Evolutionary conservation across 768 basidiomycete genomes (phyloP).

Genomic region (Phylloporus rhodoxanthus): DNA sequence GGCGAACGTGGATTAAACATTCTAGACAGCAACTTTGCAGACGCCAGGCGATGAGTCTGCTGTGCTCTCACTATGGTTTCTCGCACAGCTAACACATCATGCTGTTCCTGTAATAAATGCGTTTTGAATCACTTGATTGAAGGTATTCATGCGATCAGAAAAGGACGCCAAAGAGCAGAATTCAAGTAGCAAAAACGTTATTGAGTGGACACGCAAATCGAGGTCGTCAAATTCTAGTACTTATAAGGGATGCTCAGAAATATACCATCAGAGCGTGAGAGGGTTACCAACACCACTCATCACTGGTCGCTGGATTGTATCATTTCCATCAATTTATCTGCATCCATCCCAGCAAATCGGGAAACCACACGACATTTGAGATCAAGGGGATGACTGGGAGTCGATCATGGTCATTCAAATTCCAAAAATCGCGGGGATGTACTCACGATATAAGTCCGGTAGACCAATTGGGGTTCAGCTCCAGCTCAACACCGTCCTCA

Average conservation of each 20-base stretch:
- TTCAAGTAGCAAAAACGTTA: no score
- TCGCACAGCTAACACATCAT: neutral
- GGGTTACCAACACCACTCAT: neutral
- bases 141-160: no score
- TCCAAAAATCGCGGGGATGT: neutral
- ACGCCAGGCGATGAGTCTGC: no score
- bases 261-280: neutral
- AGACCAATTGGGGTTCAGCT: conserved; percentile 24
- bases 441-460: conserved; percentile 28
- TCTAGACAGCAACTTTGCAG: no score
- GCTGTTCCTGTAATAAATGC: no score
- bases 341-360: conserved; percentile 14
- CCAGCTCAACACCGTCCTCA: conserved; percentile 20
- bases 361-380: conserved; percentile 26
- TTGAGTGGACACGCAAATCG: no score
- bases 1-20: no score
- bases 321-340: conserved; percentile 13
- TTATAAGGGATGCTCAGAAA: no score
- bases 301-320: conserved; percentile 10
- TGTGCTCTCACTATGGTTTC: neutral
- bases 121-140: neutral
- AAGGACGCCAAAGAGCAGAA: no score
- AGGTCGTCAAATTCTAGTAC: no score
- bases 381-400: conserved; percentile 23
- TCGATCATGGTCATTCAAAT: neutral